These are phyloP conservation scores for Orbilia brochopaga DNA, from an alignment of 2,329 filamentous ascomycete genomes.

Conservation along the genomic window DNA sequence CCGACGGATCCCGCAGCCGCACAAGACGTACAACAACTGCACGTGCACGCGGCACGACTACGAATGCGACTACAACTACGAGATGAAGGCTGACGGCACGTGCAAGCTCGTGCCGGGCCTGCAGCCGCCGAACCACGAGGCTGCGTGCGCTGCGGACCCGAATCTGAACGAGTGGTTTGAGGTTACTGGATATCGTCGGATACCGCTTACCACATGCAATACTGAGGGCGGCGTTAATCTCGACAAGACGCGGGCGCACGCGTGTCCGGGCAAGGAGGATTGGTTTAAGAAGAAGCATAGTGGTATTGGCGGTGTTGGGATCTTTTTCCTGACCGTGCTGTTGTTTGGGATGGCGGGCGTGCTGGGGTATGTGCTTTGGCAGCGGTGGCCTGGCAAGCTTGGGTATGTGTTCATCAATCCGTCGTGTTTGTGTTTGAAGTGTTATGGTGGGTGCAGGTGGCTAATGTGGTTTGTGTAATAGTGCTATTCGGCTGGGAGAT, in stretches of 20 bases:
- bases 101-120: slow-evolving; percentile 80
- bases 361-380: slow-evolving; percentile 83
- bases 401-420: slow-evolving; percentile 62
- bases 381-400: slow-evolving; percentile 85
- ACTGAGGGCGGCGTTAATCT: slow-evolving; percentile 70
- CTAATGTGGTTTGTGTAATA: slow-evolving; percentile 15
- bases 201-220: slow-evolving; percentile 85
- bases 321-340: slow-evolving; percentile 84
- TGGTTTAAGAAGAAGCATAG: slow-evolving; percentile 77
- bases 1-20: slow-evolving; percentile 71
- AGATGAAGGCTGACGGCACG: slow-evolving; percentile 75
- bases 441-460: slow-evolving; percentile 8
- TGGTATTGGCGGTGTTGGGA: slow-evolving; percentile 71
- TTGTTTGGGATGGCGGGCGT: slow-evolving; percentile 74
- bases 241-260: slow-evolving; percentile 69
- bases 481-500: slow-evolving; percentile 79
- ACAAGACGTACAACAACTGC: slow-evolving; percentile 76
- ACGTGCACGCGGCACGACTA: slow-evolving; percentile 83
- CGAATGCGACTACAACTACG: slow-evolving; percentile 96
- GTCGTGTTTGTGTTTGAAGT: neutral
- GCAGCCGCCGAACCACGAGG: slow-evolving; percentile 66
- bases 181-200: slow-evolving; percentile 83
- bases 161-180: slow-evolving; percentile 79
- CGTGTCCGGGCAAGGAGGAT: slow-evolving; percentile 80
- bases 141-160: slow-evolving; percentile 68